These are phyloP conservation scores for Bonia amplexicaulis DNA, from an alignment of 176 grass and related monocot species.

Conservation along the genomic window DNA sequence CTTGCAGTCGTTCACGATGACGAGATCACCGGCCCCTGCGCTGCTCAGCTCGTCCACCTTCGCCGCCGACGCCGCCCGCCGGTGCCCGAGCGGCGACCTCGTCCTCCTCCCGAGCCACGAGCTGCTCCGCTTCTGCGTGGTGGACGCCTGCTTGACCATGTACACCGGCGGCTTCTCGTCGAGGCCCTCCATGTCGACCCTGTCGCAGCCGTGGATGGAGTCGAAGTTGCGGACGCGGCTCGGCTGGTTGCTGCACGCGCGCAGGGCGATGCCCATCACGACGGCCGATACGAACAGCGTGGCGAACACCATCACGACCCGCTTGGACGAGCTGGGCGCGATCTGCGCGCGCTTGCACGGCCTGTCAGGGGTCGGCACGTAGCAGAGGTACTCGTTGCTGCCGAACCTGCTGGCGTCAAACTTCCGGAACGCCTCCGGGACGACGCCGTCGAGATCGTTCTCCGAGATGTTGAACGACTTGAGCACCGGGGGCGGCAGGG, in stretches of 20 bases:
- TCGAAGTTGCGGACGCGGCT: background rate
- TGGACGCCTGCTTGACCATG: slow-evolving; percentile 29
- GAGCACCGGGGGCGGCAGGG: slow-evolving; percentile 37
- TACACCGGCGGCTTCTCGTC: slow-evolving; percentile 37
- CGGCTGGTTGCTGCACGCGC: background rate
- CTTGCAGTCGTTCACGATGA: slow-evolving; percentile 72
- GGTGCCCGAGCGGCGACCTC: background rate
- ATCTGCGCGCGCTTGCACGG: slow-evolving; percentile 29
- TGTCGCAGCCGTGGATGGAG: background rate
- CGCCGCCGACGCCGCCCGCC: background rate
- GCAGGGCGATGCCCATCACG: background rate
- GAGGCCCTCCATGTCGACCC: slow-evolving; percentile 20
- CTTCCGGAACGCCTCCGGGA: slow-evolving; percentile 59
- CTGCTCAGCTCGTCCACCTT: slow-evolving; percentile 21
- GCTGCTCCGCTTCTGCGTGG: slow-evolving; percentile 22
- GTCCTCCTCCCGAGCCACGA: slow-evolving; percentile 40
- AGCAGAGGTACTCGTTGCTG: slow-evolving; percentile 62
- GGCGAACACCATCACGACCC: background rate
- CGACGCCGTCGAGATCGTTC: slow-evolving; percentile 65
- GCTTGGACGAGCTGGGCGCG: background rate
- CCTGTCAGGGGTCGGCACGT: background rate
- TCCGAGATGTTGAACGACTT: slow-evolving; percentile 51
- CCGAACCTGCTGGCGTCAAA: slow-evolving; percentile 53
- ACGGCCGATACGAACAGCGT: background rate
- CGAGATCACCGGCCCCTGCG: slow-evolving; percentile 30